Percentiles rank a stretch among this genome's conserved stretches.
These are phyloP conservation scores for Suhomyces chickasaworum DNA, from an alignment of 1,139 yeast species.

Conservation along the genomic window DNA sequence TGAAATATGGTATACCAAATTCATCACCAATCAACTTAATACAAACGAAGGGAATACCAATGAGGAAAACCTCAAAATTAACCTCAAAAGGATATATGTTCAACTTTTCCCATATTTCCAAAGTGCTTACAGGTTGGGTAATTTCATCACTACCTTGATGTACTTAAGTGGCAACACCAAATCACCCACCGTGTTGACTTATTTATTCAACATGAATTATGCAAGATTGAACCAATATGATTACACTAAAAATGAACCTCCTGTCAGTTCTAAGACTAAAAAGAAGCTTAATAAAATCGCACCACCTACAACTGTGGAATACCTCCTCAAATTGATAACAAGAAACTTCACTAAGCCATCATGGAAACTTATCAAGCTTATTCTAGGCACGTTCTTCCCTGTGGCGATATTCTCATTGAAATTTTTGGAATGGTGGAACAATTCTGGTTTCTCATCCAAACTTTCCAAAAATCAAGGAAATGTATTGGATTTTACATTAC, in stretches of 20 bases:
- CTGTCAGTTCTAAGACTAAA: conserved; percentile 15
- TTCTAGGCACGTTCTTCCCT: conserved; percentile 66
- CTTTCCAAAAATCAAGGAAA: conserved; percentile 56
- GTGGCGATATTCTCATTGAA: conserved; percentile 81
- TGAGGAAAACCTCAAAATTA: conserved; percentile 31
- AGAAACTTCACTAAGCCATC: conserved; percentile 42
- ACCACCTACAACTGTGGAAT: conserved; percentile 58
- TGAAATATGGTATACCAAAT: conserved; percentile 64
- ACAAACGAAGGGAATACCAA: conserved; percentile 34
- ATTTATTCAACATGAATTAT: conserved; percentile 64
- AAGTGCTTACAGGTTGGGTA: conserved; percentile 48
- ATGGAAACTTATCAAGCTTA: conserved; percentile 37
- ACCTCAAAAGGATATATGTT: conserved; percentile 50
- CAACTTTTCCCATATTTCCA: conserved; percentile 63
- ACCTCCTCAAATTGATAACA: conserved; percentile 33
- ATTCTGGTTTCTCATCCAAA: conserved; percentile 71
- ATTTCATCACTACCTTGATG: conserved; percentile 62
- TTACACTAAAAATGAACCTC: conserved; percentile 51
- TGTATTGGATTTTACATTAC: conserved; percentile 51
- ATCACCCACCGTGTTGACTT: conserved; percentile 66
- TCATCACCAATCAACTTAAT: conserved; percentile 49
- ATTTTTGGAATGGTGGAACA: conserved; percentile 94
- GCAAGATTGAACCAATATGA: conserved; percentile 69
- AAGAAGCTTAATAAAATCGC: conserved; percentile 36
- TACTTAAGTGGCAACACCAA: conserved; percentile 70